These are phyloP conservation scores for Sequoia sempervirens DNA, from an alignment of 75 land plant species.

Conservation along the genomic window DNA sequence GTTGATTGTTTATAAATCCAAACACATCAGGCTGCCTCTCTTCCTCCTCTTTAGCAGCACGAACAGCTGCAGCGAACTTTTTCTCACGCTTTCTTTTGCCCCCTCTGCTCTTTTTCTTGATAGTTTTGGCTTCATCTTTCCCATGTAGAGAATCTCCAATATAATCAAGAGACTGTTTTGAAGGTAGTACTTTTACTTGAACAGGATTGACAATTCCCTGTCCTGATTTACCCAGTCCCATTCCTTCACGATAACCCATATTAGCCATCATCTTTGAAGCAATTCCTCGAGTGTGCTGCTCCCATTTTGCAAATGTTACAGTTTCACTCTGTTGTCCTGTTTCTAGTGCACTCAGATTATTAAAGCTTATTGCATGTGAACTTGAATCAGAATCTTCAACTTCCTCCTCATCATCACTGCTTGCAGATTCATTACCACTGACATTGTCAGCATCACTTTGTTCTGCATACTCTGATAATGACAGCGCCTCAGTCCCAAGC, in stretches of 20 bases:
- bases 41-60: slow-evolving; percentile 61
- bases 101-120: slow-evolving; percentile 68
- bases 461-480: slow-evolving; percentile 61
- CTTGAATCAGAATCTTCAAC: slow-evolving; percentile 11
- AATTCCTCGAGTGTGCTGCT: slow-evolving; percentile 92
- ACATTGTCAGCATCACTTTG: slow-evolving; percentile 43
- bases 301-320: slow-evolving; percentile 87
- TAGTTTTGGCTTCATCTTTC: slow-evolving; percentile 16
- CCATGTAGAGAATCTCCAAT: slow-evolving; percentile 25
- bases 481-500: slow-evolving; percentile 54
- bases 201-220: slow-evolving; percentile 84
- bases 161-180: slow-evolving; percentile 83
- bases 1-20: slow-evolving; percentile 83
- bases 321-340: slow-evolving; percentile 79
- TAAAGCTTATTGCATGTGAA: slow-evolving; percentile 44
- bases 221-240: slow-evolving; percentile 82
- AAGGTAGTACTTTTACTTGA: slow-evolving; percentile 68
- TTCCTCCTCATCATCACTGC: slow-evolving; percentile 45
- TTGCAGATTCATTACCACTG: slow-evolving; percentile 43
- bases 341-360: slow-evolving; percentile 24
- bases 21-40: slow-evolving; percentile 71
- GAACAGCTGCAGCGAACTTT: slow-evolving; percentile 72
- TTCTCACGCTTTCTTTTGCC: slow-evolving; percentile 88
- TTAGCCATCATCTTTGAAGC: slow-evolving; percentile 98
- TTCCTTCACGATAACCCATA: slow-evolving; percentile 97